Base-by-base conservation (phyloP, 768 basidiomycete genomes). In the Harrya chromipes region DNA sequence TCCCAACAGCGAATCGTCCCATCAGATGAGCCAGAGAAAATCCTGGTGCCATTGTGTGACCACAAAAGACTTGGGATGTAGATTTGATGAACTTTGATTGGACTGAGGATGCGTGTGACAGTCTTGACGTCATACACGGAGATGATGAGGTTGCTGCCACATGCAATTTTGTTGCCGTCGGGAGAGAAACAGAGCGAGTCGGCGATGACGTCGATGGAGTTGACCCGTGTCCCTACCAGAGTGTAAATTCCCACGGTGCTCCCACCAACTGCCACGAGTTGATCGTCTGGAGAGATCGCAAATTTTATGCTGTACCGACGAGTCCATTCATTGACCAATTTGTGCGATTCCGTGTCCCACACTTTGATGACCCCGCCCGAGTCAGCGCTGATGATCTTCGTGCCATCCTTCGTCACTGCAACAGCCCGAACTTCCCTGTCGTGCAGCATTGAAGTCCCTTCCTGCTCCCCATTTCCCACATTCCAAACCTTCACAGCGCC, bases 341-440 rank as follows among this genome's bases (percentile, higher is more conserved):
- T 2, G 7, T 50, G 44, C 19, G 44, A 38, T 17, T 24, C 29
- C 1, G 9, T 19, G 16, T 53, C 34, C 52, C 48, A 53, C 5
- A 43, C 17, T 16, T 12, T 37, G 12, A 43, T 21, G 12, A 6
- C 17, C 34, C 33, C 13, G 1, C 21, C 6, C 10, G 4, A 20
- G 5, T 6, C n/a, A 21, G 40, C 6, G 12, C 40, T 42, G 16
- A 48, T 6, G 8, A 48, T 21, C 33, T 19, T 48, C 17, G 12
- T 48, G 8, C 47, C 40, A 36, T 48, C 47, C 23, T 11, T 34
- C 7, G 40, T 48, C 23, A 48, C 47, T 27, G 24, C n/a, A n/a
- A n/a, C 31, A 35, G 4, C 24, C 26, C 10, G 4, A 10, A 45
- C 12, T 4, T 1, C 5, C 3, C 12, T 7, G 17, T 41, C 11